phyloP scores from a whole-genome alignment of 2,329 filamentous ascomycete genomes.

The Zasmidium citrigriseum region DNA sequence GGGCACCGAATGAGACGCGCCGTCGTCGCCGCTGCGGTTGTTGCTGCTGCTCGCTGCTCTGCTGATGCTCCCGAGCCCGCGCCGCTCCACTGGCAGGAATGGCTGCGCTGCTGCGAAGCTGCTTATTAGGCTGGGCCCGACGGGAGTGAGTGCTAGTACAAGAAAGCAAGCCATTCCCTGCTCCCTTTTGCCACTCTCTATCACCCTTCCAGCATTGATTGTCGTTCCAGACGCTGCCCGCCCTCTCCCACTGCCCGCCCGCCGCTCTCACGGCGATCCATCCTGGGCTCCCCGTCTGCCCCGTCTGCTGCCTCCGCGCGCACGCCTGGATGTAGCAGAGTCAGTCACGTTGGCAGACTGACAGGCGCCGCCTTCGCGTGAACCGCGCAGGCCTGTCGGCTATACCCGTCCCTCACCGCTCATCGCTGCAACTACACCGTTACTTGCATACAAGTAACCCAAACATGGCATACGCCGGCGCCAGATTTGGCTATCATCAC shows the following conservation, averaged over 20 bases:
- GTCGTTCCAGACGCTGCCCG: slow-evolving; percentile 21
- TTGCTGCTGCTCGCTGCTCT: slow-evolving; percentile 4
- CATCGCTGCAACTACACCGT: slow-evolving; percentile 16
- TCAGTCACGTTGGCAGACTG: slow-evolving; percentile 18
- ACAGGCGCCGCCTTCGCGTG: slow-evolving; percentile 17
- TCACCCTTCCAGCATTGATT: slow-evolving; percentile 31
- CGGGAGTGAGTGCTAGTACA: background rate
- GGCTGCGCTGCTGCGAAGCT: slow-evolving; percentile 3
- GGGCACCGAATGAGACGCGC: slow-evolving; percentile 22
- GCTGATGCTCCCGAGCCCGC: background rate
- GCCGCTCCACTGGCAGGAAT: background rate
- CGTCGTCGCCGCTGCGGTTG: background rate
- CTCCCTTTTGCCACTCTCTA: slow-evolving; percentile 25
- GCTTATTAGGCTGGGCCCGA: background rate
- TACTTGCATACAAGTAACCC: slow-evolving; percentile 28
- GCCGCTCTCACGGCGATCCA: slow-evolving; percentile 5
- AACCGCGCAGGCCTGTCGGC: slow-evolving; percentile 20
- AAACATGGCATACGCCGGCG: slow-evolving; percentile 28
- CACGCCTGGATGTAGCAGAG: slow-evolving; percentile 20
- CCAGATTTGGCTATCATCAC: slow-evolving; percentile 27
- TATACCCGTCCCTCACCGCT: slow-evolving; percentile 31
- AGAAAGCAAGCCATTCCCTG: slow-evolving; percentile 35
- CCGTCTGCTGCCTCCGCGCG: slow-evolving; percentile 5
- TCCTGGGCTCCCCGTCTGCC: background rate
- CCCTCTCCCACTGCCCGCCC: slow-evolving; percentile 5